Percentiles rank a stretch among this genome's conserved stretches.
Conservation (phyloP, 257 asterid genomes). For the Nicotiana noctiflora region DNA sequence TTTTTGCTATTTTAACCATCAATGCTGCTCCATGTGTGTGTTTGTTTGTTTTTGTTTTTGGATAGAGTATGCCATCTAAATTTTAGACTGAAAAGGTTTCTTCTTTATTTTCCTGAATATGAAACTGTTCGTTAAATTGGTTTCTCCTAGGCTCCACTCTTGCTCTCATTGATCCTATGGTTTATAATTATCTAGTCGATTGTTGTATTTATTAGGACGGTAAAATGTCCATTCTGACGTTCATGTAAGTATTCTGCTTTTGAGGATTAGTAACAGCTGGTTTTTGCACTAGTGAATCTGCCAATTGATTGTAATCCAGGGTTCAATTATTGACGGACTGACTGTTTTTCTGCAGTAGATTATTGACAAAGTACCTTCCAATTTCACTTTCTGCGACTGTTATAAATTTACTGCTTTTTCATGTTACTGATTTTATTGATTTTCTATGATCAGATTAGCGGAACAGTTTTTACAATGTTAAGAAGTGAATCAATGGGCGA, state of each 20-base stretch:
- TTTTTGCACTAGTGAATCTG: neutral
- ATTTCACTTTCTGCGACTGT: neutral
- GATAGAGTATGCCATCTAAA: no score
- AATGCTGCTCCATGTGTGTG: neutral
- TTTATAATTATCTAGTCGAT: no score
- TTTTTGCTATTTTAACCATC: no score
- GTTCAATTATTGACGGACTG: neutral
- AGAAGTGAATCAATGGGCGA: constrained; percentile 30
- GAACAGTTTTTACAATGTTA: constrained; percentile 57
- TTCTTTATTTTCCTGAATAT: no score
- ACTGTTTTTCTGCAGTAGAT: neutral
- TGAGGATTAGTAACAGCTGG: neutral
- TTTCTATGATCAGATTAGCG: constrained; percentile 45
- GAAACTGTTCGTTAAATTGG: no score
- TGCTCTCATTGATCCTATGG: no score
- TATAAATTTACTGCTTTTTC: neutral
- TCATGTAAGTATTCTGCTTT: neutral
- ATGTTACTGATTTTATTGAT: neutral
- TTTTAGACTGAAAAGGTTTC: no score
- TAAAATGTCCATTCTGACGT: no score
- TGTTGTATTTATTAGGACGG: no score
- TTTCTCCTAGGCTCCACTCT: no score
- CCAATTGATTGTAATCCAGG: neutral
- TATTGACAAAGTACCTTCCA: neutral
- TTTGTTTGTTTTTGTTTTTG: neutral